Percentiles rank a stretch among this genome's conserved stretches.
phyloP scores from a whole-genome alignment of 441 rosid genomes.

The Populus hybrid region DNA sequence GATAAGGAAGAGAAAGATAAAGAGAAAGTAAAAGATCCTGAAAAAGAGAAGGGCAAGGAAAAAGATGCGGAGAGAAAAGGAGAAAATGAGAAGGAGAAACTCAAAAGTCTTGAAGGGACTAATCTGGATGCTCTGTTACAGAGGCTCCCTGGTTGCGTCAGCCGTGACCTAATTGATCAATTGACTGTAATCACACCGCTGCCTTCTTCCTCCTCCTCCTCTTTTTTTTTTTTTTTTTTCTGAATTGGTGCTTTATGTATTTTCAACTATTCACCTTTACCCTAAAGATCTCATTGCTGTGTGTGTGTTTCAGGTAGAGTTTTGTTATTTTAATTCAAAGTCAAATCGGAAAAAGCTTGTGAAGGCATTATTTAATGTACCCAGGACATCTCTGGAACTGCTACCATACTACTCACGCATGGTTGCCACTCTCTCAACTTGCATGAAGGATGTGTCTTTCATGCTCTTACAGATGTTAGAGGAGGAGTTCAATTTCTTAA shows the following conservation, averaged over 20 bases:
- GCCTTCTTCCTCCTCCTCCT: neutral
- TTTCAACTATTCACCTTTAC: neutral
- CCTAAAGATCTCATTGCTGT: slow-evolving; percentile 4
- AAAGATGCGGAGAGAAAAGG: slow-evolving; percentile 74
- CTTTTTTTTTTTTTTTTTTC: neutral
- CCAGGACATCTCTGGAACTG: slow-evolving; percentile 95
- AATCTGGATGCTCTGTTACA: slow-evolving; percentile 92
- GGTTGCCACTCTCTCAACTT: slow-evolving; percentile 92
- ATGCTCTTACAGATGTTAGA: slow-evolving; percentile 95
- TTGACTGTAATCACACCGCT: slow-evolving; percentile 58
- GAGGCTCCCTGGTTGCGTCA: slow-evolving; percentile 93
- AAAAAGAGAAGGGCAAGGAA: slow-evolving; percentile 83
- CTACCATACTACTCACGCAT: slow-evolving; percentile 92
- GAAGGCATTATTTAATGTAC: slow-evolving; percentile 92
- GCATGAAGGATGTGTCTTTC: slow-evolving; percentile 91
- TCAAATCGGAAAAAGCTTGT: slow-evolving; percentile 93
- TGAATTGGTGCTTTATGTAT: slow-evolving; percentile 13
- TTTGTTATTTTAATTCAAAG: slow-evolving; percentile 94
- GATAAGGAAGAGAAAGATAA: slow-evolving; percentile 84
- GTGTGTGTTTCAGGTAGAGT: slow-evolving; percentile 72
- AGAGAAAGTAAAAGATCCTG: slow-evolving; percentile 69
- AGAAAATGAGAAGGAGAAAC: slow-evolving; percentile 86
- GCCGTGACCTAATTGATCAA: slow-evolving; percentile 99
- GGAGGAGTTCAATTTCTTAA: slow-evolving; percentile 96
- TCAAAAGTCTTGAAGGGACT: slow-evolving; percentile 84